A percentile compares a stretch with the other conserved stretches of the same genome.
phyloP scores from a whole-genome alignment of 2,329 filamentous ascomycete species.

The Capronia coronata region DNA sequence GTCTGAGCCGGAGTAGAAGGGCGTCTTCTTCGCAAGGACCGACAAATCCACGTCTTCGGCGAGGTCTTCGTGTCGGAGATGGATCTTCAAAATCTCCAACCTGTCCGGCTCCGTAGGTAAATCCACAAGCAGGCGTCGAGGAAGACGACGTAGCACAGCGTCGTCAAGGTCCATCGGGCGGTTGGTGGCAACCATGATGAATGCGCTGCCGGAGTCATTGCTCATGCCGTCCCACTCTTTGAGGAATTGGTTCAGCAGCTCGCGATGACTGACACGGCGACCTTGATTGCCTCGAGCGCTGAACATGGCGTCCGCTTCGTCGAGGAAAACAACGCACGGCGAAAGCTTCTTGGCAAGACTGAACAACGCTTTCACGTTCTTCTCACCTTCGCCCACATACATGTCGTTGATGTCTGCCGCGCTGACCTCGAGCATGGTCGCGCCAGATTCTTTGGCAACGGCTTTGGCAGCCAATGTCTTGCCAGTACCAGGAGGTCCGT shows the following conservation, averaged over 20 bases:
- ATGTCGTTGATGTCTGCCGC: slow-evolving; percentile 92
- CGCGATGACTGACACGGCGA: slow-evolving; percentile 66
- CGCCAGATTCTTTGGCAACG: slow-evolving; percentile 59
- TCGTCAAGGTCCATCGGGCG: slow-evolving; percentile 85
- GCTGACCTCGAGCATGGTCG: slow-evolving; percentile 72
- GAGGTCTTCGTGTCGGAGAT: slow-evolving; percentile 44
- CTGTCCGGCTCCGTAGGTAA: slow-evolving; percentile 44
- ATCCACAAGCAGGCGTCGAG: slow-evolving; percentile 45
- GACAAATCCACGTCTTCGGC: slow-evolving; percentile 39
- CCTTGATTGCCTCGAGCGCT: slow-evolving; percentile 62
- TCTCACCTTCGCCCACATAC: slow-evolving; percentile 93
- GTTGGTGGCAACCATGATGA: slow-evolving; percentile 98
- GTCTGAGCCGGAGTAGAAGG: slow-evolving; percentile 48
- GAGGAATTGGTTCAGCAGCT: slow-evolving; percentile 93
- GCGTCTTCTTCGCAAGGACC: slow-evolving; percentile 41
- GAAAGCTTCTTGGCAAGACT: slow-evolving; percentile 82
- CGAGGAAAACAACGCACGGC: slow-evolving; percentile 91
- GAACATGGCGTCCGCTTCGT: slow-evolving; percentile 91
- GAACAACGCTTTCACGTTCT: slow-evolving; percentile 90
- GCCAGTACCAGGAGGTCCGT: slow-evolving; percentile 72
- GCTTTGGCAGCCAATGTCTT: slow-evolving; percentile 57
- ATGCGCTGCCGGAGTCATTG: slow-evolving; percentile 60
- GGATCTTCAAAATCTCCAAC: slow-evolving; percentile 44
- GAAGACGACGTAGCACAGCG: slow-evolving; percentile 47
- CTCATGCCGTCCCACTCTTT: slow-evolving; percentile 95